Evolutionary conservation across 306 rosid species (phyloP).

Genomic region (Fragaria vesca): DNA sequence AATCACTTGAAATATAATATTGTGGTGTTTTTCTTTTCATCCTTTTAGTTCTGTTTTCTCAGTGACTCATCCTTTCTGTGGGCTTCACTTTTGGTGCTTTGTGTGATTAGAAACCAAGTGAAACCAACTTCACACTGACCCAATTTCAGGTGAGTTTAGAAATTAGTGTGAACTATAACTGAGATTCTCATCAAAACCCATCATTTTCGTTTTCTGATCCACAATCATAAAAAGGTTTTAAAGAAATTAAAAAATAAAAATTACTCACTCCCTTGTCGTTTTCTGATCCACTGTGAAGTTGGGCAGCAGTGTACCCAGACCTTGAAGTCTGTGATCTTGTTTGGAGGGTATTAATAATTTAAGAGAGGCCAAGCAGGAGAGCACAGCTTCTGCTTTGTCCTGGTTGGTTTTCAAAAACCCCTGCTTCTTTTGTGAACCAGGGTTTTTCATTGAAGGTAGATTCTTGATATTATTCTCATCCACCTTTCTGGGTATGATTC

Average conservation of each 20-base stretch:
- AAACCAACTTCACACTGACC: conserved; percentile 13
- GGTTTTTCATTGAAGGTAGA: conserved; percentile 39
- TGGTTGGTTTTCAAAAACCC: conserved; percentile 35
- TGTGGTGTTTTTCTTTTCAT: neutral
- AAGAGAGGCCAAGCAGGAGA: conserved; percentile 14
- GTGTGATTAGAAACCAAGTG: neutral
- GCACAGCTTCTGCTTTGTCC: conserved; percentile 39
- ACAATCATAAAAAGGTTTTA: neutral
- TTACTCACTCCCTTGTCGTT: neutral
- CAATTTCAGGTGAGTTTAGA: conserved; percentile 20
- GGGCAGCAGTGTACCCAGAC: conserved; percentile 7
- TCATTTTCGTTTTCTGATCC: conserved; percentile 28
- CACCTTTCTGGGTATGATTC: conserved; percentile 62
- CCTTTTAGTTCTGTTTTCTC: conserved; percentile 22
- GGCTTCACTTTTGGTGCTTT: conserved; percentile 3
- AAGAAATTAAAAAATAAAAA: neutral
- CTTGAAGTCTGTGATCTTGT: conserved; percentile 59
- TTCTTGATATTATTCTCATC: conserved; percentile 68
- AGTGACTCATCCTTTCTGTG: conserved; percentile 13
- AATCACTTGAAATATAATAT: neutral
- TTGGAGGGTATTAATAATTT: conserved; percentile 40
- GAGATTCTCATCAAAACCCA: conserved; percentile 51
- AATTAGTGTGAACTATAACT: conserved; percentile 18
- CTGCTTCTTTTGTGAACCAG: conserved; percentile 35
- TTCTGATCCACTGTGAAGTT: conserved; percentile 5